These are phyloP conservation scores for Boletellus ananiceps DNA, from an alignment of 768 basidiomycete species.

Conservation along the genomic window DNA sequence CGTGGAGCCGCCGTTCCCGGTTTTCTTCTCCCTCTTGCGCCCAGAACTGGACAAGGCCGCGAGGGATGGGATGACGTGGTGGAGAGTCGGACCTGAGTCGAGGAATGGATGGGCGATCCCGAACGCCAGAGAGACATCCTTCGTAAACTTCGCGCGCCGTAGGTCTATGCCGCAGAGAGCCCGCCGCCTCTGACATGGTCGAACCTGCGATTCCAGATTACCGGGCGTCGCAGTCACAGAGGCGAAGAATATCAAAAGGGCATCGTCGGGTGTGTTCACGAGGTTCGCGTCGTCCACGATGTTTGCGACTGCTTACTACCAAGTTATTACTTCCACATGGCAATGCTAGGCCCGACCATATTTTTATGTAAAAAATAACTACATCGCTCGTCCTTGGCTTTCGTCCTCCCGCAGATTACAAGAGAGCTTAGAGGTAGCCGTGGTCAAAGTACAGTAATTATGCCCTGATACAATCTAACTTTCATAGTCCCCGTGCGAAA, in stretches of 20 bases:
- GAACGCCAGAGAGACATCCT: slow-evolving; percentile 46
- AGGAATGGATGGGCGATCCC: slow-evolving; percentile 54
- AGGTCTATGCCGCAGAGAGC: slow-evolving; percentile 25
- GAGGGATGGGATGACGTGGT: slow-evolving; percentile 37
- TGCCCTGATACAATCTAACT: slow-evolving; percentile 16
- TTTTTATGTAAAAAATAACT: slow-evolving; percentile 28
- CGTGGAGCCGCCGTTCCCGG: slow-evolving; percentile 55
- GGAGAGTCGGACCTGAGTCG: slow-evolving; percentile 52
- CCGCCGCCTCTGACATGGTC: slow-evolving; percentile 25
- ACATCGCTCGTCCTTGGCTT: slow-evolving; percentile 8
- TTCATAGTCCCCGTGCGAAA: slow-evolving; percentile 24
- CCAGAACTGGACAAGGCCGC: slow-evolving; percentile 59
- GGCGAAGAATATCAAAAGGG: slow-evolving; percentile 20
- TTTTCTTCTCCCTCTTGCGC: slow-evolving; percentile 57
- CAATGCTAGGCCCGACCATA: slow-evolving; percentile 1
- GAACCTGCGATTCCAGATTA: slow-evolving; percentile 17
- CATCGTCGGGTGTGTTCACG: slow-evolving; percentile 26
- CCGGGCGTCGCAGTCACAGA: slow-evolving; percentile 8
- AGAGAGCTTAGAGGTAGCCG: slow-evolving; percentile 5
- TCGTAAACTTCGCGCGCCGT: slow-evolving; percentile 52
- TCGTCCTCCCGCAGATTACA: slow-evolving; percentile 10
- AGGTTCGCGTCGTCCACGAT: slow-evolving; percentile 18
- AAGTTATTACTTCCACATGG: slow-evolving; percentile 20
- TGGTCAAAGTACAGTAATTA: slow-evolving; percentile 20
- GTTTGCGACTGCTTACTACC: slow-evolving; percentile 32